These are phyloP conservation scores for Daedalea quercina DNA, from an alignment of 768 basidiomycete species.

Conservation along the genomic window DNA sequence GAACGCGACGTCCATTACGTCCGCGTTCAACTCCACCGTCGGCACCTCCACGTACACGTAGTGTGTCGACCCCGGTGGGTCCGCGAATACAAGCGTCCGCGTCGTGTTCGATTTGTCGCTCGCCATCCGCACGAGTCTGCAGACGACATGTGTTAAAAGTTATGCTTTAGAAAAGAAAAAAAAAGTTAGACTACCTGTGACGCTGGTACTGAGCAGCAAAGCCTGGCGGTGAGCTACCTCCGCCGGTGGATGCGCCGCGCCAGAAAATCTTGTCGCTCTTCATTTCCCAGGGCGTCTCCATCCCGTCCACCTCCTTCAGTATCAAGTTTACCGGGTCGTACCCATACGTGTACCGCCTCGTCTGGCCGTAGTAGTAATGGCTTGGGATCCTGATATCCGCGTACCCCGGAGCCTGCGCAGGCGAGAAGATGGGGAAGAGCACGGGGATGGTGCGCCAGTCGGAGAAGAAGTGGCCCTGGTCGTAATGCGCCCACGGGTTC, in stretches of 20 bases:
- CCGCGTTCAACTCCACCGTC: slow-evolving; percentile 55
- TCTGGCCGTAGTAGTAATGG: slow-evolving; percentile 91
- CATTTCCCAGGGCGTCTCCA: slow-evolving; percentile 84
- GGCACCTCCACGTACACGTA: slow-evolving; percentile 61
- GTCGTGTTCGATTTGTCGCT: slow-evolving; percentile 47
- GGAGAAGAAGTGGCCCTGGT: slow-evolving; percentile 95
- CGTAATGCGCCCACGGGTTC: slow-evolving; percentile 75
- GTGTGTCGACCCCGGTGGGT: slow-evolving; percentile 49
- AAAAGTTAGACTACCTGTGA: slow-evolving; percentile 63
- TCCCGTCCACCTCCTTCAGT: slow-evolving; percentile 70
- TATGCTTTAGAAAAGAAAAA: too few species aligned
- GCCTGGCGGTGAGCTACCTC: slow-evolving; percentile 81
- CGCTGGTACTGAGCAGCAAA: slow-evolving; percentile 81
- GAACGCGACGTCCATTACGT: slow-evolving; percentile 86
- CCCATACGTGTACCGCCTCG: slow-evolving; percentile 79
- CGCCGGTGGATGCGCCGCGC: slow-evolving; percentile 95
- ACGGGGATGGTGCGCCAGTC: slow-evolving; percentile 89
- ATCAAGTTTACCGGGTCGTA: slow-evolving; percentile 78
- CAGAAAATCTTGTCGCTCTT: slow-evolving; percentile 90
- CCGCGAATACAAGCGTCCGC: slow-evolving; percentile 62
- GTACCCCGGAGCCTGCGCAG: slow-evolving; percentile 81
- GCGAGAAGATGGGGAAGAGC: slow-evolving; percentile 92
- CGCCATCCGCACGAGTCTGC: slow-evolving; percentile 72
- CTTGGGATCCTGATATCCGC: slow-evolving; percentile 91
- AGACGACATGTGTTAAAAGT: not conserved